A percentile compares a stretch with the other conserved stretches of the same genome.
These are phyloP conservation scores for Nicotiana paniculata DNA, from an alignment of 257 asterid species.

Conservation along the genomic window DNA sequence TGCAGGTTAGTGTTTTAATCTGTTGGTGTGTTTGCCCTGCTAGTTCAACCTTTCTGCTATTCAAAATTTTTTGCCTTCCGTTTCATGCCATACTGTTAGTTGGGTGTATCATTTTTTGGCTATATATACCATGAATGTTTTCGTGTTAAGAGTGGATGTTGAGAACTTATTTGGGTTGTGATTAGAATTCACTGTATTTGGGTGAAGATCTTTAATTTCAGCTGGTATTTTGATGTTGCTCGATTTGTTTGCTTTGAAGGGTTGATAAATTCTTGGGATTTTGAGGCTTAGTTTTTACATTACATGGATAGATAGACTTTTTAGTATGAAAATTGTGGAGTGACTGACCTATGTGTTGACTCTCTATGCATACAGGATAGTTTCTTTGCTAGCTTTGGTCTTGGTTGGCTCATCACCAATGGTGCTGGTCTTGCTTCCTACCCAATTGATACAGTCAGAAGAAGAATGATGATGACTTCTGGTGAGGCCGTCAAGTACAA, in stretches of 20 bases:
- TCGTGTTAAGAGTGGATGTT: neutral
- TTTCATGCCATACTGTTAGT: neutral
- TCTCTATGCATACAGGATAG: conserved; percentile 61
- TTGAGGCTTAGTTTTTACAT: no score
- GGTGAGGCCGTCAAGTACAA: conserved; percentile 94
- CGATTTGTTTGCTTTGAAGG: neutral
- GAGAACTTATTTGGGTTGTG: neutral
- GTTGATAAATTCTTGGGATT: neutral
- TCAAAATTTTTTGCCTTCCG: neutral
- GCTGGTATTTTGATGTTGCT: neutral
- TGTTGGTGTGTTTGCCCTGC: neutral
- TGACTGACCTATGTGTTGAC: neutral
- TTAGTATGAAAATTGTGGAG: no score
- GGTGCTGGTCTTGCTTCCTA: conserved; percentile 94
- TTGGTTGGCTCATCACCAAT: conserved; percentile 88
- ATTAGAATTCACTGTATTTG: neutral
- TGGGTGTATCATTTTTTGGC: neutral
- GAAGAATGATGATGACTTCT: conserved; percentile 98
- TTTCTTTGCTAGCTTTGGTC: conserved; percentile 89
- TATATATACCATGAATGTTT: neutral
- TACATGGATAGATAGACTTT: no score
- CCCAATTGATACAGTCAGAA: conserved; percentile 84
- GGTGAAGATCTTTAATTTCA: neutral
- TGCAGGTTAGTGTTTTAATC: conserved; percentile 49
- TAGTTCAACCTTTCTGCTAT: neutral